These are phyloP conservation scores for Elongisporangium anandrum DNA, from an alignment of 352 stramenopile genomes.

Conservation along the genomic window DNA sequence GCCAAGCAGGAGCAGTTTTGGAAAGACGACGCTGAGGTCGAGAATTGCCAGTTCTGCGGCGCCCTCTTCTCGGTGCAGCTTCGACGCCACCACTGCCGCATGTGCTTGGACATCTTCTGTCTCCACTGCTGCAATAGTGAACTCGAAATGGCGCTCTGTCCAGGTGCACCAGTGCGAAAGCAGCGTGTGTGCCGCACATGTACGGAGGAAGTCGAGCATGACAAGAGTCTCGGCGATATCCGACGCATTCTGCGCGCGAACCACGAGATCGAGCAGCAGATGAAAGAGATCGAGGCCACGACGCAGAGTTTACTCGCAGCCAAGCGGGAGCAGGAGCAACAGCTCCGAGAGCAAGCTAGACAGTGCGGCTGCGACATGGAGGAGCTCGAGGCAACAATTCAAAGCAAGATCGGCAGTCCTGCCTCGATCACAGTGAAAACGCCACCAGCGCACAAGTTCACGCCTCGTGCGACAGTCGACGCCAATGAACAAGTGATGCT, in stretches of 20 bases:
- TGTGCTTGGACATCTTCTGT: constrained; percentile 76
- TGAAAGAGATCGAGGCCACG: constrained; percentile 31
- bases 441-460: constrained; percentile 60
- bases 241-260: constrained; percentile 54
- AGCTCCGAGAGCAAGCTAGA: constrained; percentile 34
- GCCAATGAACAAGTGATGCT: constrained; percentile 56
- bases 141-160: constrained; percentile 57
- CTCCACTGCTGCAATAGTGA: constrained; percentile 34
- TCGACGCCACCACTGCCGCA: constrained; percentile 65
- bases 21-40: constrained; percentile 40
- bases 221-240: constrained; percentile 42
- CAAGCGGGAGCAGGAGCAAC: constrained; percentile 36
- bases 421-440: constrained; percentile 24
- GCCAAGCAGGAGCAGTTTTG: constrained; percentile 52
- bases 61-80: constrained; percentile 31
- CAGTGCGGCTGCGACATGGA: constrained; percentile 41
- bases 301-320: constrained; percentile 26
- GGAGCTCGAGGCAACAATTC: constrained; percentile 42
- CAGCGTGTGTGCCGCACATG: constrained; percentile 60
- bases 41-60: constrained; percentile 45
- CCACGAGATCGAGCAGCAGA: constrained; percentile 49
- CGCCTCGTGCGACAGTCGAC: constrained; percentile 56
- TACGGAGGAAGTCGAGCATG: constrained; percentile 43
- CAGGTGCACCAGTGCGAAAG: constrained; percentile 42
- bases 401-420: constrained; percentile 32